Conservation (phyloP, 345 rosid species). For the Brassica cretica region DNA sequence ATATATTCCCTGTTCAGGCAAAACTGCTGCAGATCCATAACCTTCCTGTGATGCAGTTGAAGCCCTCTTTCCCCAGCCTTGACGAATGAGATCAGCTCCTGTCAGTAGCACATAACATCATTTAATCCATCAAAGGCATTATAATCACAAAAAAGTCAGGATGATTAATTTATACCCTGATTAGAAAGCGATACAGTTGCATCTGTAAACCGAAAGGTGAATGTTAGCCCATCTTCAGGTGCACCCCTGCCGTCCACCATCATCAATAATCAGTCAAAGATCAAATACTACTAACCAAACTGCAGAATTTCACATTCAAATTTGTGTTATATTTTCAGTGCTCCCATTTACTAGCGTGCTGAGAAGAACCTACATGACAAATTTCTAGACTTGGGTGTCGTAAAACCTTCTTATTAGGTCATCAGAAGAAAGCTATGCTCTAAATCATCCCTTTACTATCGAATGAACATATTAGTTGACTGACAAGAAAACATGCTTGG, state of each 20-base stretch:
- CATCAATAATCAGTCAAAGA: constrained; percentile 26
- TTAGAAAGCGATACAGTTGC: constrained; percentile 70
- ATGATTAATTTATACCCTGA: constrained; percentile 65
- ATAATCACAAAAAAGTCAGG: constrained; percentile 17
- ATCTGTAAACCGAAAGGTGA: constrained; percentile 97
- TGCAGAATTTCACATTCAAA: constrained; percentile 18
- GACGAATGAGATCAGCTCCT: constrained; percentile 79
- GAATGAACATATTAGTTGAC: constrained; percentile 21
- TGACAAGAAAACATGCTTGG: constrained; percentile 5
- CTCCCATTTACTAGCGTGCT: constrained; percentile 7
- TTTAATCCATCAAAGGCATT: constrained; percentile 15
- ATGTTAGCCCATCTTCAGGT: constrained; percentile 87
- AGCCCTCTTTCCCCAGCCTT: constrained; percentile 92
- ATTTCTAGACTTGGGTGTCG: not conserved
- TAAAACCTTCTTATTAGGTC: constrained; percentile 8
- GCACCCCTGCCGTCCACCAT: constrained; percentile 63
- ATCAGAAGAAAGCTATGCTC: not conserved
- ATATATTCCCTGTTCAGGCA: constrained; percentile 99
- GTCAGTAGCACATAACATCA: constrained; percentile 17
- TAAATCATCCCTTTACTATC: constrained; percentile 8
- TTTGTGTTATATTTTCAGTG: constrained; percentile 6
- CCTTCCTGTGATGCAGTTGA: constrained; percentile 85
- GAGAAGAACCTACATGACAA: constrained; percentile 6
- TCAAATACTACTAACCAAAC: constrained; percentile 28
- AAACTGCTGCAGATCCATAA: constrained; percentile 93